Conservation (phyloP, 1,284 basidiomycete species). For the Puccinia hordei region DNA sequence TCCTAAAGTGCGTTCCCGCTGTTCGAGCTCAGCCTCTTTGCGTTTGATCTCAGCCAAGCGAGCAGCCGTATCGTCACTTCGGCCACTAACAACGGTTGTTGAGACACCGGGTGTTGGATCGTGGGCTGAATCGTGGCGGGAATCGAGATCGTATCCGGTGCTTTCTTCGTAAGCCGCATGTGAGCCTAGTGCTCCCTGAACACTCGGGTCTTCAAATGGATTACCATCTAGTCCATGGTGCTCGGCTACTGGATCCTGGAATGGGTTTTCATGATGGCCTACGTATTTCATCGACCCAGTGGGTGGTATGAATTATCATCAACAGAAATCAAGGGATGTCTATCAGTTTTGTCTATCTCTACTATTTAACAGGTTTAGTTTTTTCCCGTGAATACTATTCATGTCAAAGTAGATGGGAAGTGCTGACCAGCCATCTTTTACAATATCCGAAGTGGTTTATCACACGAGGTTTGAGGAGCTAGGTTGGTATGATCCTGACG, state of each 20-base stretch:
- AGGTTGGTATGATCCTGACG: no score
- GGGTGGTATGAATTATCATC: no score
- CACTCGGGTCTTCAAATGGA: constrained; percentile 60
- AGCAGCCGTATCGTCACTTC: constrained; percentile 60
- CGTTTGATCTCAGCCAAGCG: constrained; percentile 68
- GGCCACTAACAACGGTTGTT: constrained; percentile 50
- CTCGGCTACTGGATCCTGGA: constrained; percentile 29
- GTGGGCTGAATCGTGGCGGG: constrained; percentile 21
- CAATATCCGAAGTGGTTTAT: no score
- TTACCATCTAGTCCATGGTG: constrained; percentile 53
- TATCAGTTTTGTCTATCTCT: not conserved
- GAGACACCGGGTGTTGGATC: constrained; percentile 41
- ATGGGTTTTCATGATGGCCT: constrained; percentile 44
- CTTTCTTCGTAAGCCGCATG: constrained; percentile 42
- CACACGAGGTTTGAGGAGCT: no score
- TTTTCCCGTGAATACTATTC: not conserved
- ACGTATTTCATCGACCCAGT: not conserved
- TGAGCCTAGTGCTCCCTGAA: constrained; percentile 52
- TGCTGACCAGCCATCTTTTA: no score
- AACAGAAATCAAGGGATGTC: not conserved
- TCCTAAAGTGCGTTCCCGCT: constrained; percentile 72
- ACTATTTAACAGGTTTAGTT: not conserved
- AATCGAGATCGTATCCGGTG: not conserved
- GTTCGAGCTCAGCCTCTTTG: constrained; percentile 76
- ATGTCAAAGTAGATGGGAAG: no score